Conservation (phyloP, 2,329 filamentous ascomycete species). For the Diaporthe velutina region DNA sequence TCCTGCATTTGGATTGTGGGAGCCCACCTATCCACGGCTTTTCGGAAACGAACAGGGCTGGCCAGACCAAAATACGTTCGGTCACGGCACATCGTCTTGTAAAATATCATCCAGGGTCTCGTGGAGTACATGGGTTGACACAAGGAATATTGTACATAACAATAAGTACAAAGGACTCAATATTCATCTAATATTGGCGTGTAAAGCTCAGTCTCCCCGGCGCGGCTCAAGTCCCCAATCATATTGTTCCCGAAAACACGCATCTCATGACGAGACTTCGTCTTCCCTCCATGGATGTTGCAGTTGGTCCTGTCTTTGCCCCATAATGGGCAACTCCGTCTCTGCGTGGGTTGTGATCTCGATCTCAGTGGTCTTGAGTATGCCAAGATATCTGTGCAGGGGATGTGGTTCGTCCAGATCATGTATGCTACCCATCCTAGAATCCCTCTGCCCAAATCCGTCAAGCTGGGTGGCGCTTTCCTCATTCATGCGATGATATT, state of each 20-base stretch:
- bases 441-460: neutral
- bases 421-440: neutral
- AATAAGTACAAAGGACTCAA: no score
- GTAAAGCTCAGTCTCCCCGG: neutral
- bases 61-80: no score
- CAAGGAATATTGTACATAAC: neutral
- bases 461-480: neutral
- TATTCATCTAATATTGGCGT: neutral
- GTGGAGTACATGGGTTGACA: no score
- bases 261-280: neutral
- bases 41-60: no score
- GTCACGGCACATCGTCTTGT: no score
- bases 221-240: no score
- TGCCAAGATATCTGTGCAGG: neutral
- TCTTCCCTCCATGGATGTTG: neutral
- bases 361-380: slow-evolving; percentile 3
- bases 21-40: no score
- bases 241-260: no score
- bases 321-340: neutral
- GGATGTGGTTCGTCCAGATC: neutral
- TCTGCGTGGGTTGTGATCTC: neutral
- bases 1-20: fast-evolving
- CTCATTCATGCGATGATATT: neutral
- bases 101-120: no score
- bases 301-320: neutral